Base-by-base conservation (phyloP, 371 early-diverging fungal genomes). In the Rhizopus microsporus region DNA sequence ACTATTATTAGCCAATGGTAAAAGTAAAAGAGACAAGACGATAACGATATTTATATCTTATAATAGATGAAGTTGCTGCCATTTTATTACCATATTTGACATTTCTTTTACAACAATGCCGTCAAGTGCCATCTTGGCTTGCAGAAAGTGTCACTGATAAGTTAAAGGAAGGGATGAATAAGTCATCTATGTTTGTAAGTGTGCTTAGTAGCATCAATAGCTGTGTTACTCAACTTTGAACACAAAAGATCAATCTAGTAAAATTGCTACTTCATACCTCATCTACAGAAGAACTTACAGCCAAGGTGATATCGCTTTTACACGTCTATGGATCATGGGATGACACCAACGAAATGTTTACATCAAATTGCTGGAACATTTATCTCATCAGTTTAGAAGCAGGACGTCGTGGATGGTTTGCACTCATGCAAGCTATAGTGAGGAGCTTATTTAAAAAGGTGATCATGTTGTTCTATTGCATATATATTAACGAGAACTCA, bases 361-460 rank as follows among this genome's bases (percentile, higher is more conserved):
- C 46, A 15, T 48, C 17, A 6, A 71, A 73, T 54, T 65, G 62
- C 5, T 72, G 74, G 71, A 48, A 71, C 12, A 17, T 78, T 0
- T 78, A 73, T 54, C 32, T 63, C 4, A 66, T 75, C 23, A 73
- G 67, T 9, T 57, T 54, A n/a, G 73, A 71, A 37, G 78, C 78
- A 3, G 75, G 74, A 1, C 42, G 39, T 7, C 63, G 62, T 35
- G 63, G 68, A 50, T 75, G 74, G 71, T 70, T 65, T 38, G 53
- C 57, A 23, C 13, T 78, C 13, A 73, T 78, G 75, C 42, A 71
- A 38, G 29, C 47, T 8, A 52, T 72, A 9, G 51, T 63, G 40
- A 47, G 50, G 10, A 65, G 47, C 35, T 51, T 75, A 10, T 42
- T 54, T 16, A 63, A 54, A 12, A 67, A 57, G 67, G 68, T 65